phyloP scores from a whole-genome alignment of 257 asterid species.

The Salvia miltiorrhiza region DNA sequence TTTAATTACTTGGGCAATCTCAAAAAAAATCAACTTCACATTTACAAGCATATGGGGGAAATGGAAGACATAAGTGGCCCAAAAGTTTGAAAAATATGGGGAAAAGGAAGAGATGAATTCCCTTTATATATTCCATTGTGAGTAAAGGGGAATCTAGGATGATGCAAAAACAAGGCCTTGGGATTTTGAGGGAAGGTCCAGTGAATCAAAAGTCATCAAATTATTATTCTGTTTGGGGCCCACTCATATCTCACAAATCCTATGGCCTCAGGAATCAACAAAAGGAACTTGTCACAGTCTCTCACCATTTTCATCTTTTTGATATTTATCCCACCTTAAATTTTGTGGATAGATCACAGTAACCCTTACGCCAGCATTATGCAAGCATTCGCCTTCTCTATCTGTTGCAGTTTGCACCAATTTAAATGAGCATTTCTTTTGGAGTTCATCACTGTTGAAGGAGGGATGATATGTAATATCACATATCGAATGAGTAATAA shows the following conservation, averaged over 20 bases:
- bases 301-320: slow-evolving; percentile 46
- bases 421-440: no score
- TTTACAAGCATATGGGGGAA: not conserved
- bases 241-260: slow-evolving; percentile 34
- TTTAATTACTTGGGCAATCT: no score
- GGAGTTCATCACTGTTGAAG: no score
- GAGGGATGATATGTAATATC: no score
- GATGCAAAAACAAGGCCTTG: slow-evolving; percentile 52
- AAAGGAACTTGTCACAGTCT: slow-evolving; percentile 62
- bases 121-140: slow-evolving; percentile 53
- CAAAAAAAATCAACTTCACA: no score
- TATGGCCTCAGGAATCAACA: slow-evolving; percentile 65
- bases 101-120: slow-evolving; percentile 32
- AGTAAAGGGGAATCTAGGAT: slow-evolving; percentile 89
- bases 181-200: slow-evolving; percentile 19
- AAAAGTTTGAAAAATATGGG: slow-evolving; percentile 45
- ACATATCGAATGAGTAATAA: no score
- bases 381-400: slow-evolving; percentile 28
- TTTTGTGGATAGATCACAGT: slow-evolving; percentile 8
- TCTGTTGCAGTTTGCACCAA: not conserved
- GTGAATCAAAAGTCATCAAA: slow-evolving; percentile 51
- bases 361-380: slow-evolving; percentile 31
- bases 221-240: slow-evolving; percentile 47
- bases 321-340: slow-evolving; percentile 21
- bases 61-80: slow-evolving; percentile 46